phyloP scores from a whole-genome alignment of 2,329 filamentous ascomycete species.

The Penicillium sclerotiorum region DNA sequence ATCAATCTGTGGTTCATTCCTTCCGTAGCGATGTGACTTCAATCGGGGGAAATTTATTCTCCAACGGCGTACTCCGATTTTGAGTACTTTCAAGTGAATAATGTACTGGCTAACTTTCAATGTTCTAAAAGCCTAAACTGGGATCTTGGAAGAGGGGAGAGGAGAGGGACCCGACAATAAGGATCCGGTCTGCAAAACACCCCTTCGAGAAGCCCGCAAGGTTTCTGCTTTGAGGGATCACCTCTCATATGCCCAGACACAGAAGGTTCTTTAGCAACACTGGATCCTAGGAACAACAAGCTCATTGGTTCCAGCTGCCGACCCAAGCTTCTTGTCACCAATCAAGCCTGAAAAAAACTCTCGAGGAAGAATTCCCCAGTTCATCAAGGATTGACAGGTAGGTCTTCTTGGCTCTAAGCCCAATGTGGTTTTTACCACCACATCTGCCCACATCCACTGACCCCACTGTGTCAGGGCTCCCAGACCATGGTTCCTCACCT shows the following conservation, averaged over 20 bases:
- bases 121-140: background rate
- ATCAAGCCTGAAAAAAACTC: conserved; percentile 16
- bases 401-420: conserved; percentile 16
- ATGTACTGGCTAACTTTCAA: no score
- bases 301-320: conserved; percentile 25
- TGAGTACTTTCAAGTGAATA: no score
- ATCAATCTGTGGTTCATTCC: conserved; percentile 24
- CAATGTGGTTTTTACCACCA: conserved; percentile 12
- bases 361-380: conserved; percentile 26
- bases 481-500: conserved; percentile 31
- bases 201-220: conserved; percentile 23
- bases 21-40: conserved; percentile 3
- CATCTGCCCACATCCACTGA: conserved; percentile 20
- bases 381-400: conserved; percentile 31
- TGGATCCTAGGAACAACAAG: conserved; percentile 19
- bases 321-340: conserved; percentile 24
- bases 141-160: background rate
- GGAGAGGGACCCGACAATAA: background rate
- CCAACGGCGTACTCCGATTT: conserved; percentile 9
- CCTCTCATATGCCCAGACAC: conserved; percentile 19
- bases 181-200: background rate
- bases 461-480: conserved; percentile 29
- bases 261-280: conserved; percentile 22
- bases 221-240: conserved; percentile 21
- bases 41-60: conserved; percentile 1